Base-by-base conservation (phyloP, 345 rosid genomes). In the Angophora floribunda region DNA sequence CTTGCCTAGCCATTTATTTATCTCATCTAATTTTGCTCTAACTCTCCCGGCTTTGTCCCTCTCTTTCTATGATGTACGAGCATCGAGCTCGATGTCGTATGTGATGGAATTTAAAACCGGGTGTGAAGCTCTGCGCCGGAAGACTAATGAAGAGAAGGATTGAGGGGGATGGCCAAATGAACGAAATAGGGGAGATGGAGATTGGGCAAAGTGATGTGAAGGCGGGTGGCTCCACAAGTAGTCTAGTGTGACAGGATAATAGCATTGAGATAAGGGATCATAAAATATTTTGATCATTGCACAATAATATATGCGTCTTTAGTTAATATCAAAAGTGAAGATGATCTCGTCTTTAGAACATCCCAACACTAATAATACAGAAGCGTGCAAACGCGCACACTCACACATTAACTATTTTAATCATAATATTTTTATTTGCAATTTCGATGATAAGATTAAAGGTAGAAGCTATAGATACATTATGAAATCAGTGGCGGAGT, bases 11-110 rank as follows among this genome's bases (percentile, higher is more conserved):
- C 1, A 28, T 28, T 28, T 0, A 0, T 59, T 26, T 59, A 22
- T 14, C 67, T 24, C 7, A 12, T 11, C 0, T 1, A 1, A 5
- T 61, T 7, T 0, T 28, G 5, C 0, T 28, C 16, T 28, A 28
- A 61, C 67, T 61, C 32, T 26, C 4, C 4, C 1, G 5, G 15
- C 3, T 61, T 30, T 0, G 6, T 65, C 44, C 3, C 11, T 65
- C 41, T 30, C 44, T 32, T 17, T 16, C 13, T 19, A 32, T 10
- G 5, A 8, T 8, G 79, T 0, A 22, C 1, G 24, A 67, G 12
- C 24, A 2, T 16, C 10, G 45, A 67, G 36, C 22, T 67, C 6
- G 19, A 67, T 1, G 3, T 67, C 45, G 9, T 32, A 17, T 16
- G 2, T 12, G 6, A 32, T 1, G 1, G 24, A 7, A 6, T 6